Evolutionary conservation across 164 flowering plant species (phyloP).

Genomic region (Kalanchoe fedtschenkoi): DNA sequence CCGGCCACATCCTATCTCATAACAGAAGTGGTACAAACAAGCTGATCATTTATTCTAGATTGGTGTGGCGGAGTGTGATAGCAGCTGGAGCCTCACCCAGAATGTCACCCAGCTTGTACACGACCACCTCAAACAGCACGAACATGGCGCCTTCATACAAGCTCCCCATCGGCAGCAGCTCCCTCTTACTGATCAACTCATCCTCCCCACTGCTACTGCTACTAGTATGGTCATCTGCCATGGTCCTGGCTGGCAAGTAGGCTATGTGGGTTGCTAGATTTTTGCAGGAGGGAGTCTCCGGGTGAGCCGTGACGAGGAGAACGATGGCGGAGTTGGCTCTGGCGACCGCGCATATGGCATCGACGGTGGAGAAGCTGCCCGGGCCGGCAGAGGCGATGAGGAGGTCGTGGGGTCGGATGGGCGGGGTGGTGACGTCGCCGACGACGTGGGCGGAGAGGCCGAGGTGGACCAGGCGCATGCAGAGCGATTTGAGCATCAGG

Average conservation of each 20-base stretch:
- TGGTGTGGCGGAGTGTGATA: constrained; percentile 77
- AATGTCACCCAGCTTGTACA: constrained; percentile 43
- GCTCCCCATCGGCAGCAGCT: constrained; percentile 88
- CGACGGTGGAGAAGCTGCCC: constrained; percentile 86
- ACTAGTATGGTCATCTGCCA: constrained; percentile 56
- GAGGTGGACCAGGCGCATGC: constrained; percentile 83
- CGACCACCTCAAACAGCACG: constrained; percentile 91
- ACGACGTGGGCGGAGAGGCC: constrained; percentile 75
- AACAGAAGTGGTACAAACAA: no score
- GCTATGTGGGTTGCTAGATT: constrained; percentile 37
- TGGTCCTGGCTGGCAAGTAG: constrained; percentile 74
- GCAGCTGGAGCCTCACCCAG: constrained; percentile 55
- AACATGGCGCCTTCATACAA: constrained; percentile 86
- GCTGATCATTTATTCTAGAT: no score
- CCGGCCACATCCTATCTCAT: no score
- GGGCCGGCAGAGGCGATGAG: constrained; percentile 90
- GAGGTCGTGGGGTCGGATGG: constrained; percentile 64
- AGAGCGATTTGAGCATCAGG: constrained; percentile 74
- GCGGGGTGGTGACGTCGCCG: constrained; percentile 85
- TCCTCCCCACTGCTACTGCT: no score
- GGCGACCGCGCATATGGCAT: constrained; percentile 69
- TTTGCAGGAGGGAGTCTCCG: constrained; percentile 42
- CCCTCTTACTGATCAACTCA: no score
- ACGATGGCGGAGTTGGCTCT: constrained; percentile 51
- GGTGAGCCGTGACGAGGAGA: constrained; percentile 64